Evolutionary conservation across 2,329 filamentous ascomycete genomes (phyloP).

Genomic region (Alternaria alternata): DNA sequence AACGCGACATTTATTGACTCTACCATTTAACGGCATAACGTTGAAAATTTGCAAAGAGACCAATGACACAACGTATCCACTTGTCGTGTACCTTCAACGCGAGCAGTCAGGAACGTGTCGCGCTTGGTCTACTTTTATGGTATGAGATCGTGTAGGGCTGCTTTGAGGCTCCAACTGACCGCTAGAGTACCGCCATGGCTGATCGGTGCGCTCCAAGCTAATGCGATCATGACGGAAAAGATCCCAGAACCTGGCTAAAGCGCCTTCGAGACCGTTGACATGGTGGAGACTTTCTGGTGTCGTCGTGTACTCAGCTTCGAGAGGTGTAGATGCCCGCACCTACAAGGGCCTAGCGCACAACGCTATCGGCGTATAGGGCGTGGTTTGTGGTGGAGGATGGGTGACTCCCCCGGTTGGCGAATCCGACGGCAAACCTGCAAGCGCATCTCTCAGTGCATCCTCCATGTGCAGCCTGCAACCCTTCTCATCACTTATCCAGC

Average conservation of each 20-base stretch:
- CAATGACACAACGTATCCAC: constrained; percentile 38
- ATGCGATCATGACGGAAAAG: not conserved
- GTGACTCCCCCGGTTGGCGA: constrained; percentile 6
- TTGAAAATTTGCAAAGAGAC: constrained; percentile 31
- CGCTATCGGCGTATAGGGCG: constrained; percentile 20
- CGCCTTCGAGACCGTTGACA: constrained; percentile 6
- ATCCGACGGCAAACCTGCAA: constrained; percentile 24
- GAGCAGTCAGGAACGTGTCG: constrained; percentile 10
- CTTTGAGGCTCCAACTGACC: constrained; percentile 1
- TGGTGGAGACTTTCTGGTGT: not conserved
- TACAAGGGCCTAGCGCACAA: constrained; percentile 11
- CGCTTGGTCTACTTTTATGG: not conserved
- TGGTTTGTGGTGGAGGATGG: constrained; percentile 14
- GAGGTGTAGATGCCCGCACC: not conserved
- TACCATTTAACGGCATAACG: constrained; percentile 34
- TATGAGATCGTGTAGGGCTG: not conserved
- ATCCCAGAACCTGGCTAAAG: not conserved
- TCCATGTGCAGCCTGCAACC: constrained; percentile 25
- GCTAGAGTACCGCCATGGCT: constrained; percentile 4
- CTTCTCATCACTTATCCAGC: constrained; percentile 15
- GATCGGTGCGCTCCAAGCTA: not conserved
- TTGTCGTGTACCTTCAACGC: constrained; percentile 22
- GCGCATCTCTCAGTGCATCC: constrained; percentile 19
- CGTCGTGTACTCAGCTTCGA: not conserved
- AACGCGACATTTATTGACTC: constrained; percentile 24